phyloP scores from a whole-genome alignment of 352 stramenopile genomes.

The Phytophthora ramorum region DNA sequence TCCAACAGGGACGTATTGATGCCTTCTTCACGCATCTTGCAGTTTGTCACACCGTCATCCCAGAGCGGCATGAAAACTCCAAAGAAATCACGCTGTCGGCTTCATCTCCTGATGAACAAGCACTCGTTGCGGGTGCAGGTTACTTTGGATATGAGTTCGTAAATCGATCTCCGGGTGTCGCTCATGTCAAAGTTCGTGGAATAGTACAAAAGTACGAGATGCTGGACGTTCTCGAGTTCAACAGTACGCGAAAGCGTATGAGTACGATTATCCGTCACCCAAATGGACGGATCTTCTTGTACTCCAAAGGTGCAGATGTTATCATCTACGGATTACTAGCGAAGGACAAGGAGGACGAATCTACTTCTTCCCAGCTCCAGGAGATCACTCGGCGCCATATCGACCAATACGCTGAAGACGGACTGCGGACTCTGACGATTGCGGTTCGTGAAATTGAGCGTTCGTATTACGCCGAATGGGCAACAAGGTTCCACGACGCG shows the following conservation, averaged over 20 bases:
- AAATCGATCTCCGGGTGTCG: slow-evolving; percentile 65
- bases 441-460: slow-evolving; percentile 67
- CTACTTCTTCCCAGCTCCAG: slow-evolving; percentile 36
- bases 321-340: slow-evolving; percentile 65
- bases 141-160: slow-evolving; percentile 84
- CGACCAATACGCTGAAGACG: slow-evolving; percentile 87
- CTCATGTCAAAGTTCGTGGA: slow-evolving; percentile 57
- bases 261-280: slow-evolving; percentile 87
- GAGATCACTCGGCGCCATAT: slow-evolving; percentile 66
- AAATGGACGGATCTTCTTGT: slow-evolving; percentile 66
- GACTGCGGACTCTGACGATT: slow-evolving; percentile 89
- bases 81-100: slow-evolving; percentile 68
- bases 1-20: slow-evolving; percentile 66
- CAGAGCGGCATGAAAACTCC: slow-evolving; percentile 90
- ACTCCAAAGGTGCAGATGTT: slow-evolving; percentile 78
- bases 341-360: slow-evolving; percentile 39
- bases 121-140: slow-evolving; percentile 75
- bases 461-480: slow-evolving; percentile 65
- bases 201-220: slow-evolving; percentile 68
- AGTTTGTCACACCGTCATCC: slow-evolving; percentile 97
- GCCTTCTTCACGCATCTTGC: slow-evolving; percentile 89
- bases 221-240: slow-evolving; percentile 92
- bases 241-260: slow-evolving; percentile 94
- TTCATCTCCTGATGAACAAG: slow-evolving; percentile 89
- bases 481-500: slow-evolving; percentile 64